These are phyloP conservation scores for Phytophthora chlamydospora DNA, from an alignment of 352 stramenopile genomes.

Conservation along the genomic window DNA sequence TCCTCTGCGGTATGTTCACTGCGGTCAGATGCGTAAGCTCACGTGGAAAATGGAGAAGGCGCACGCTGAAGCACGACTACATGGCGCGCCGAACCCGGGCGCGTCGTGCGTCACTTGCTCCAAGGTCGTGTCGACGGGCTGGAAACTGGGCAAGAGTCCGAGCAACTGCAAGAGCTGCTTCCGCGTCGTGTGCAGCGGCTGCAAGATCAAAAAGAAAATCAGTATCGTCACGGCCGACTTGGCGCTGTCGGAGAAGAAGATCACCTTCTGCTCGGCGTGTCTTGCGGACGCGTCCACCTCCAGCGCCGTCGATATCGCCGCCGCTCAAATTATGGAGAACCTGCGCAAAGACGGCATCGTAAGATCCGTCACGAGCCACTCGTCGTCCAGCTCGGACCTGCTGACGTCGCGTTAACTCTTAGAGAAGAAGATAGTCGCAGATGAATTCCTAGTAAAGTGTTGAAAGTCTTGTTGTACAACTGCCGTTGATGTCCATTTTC, in stretches of 20 bases:
- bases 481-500: background rate
- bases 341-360: slow-evolving; percentile 20
- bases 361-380: slow-evolving; percentile 32
- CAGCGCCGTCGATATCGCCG: slow-evolving; percentile 35
- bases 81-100: slow-evolving; percentile 30
- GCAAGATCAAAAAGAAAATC: slow-evolving; percentile 50
- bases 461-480: slow-evolving; percentile 15
- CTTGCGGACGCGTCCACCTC: slow-evolving; percentile 32
- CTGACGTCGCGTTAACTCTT: slow-evolving; percentile 17
- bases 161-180: slow-evolving; percentile 42
- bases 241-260: slow-evolving; percentile 38
- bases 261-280: slow-evolving; percentile 38
- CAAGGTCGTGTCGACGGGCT: slow-evolving; percentile 15
- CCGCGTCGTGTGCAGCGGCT: slow-evolving; percentile 35
- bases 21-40: slow-evolving; percentile 68
- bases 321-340: slow-evolving; percentile 31
- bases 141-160: slow-evolving; percentile 30
- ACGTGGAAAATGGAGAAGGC: slow-evolving; percentile 56
- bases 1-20: slow-evolving; percentile 41
- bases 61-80: slow-evolving; percentile 28
- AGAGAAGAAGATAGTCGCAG: slow-evolving; percentile 26
- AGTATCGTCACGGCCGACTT: slow-evolving; percentile 42
- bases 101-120: slow-evolving; percentile 34
- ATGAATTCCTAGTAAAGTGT: slow-evolving; percentile 30
- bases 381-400: slow-evolving; percentile 35